Percentiles rank a stretch among this genome's conserved stretches.
phyloP scores from a whole-genome alignment of 208 protist genomes.

The Novymonas esmeraldas region DNA sequence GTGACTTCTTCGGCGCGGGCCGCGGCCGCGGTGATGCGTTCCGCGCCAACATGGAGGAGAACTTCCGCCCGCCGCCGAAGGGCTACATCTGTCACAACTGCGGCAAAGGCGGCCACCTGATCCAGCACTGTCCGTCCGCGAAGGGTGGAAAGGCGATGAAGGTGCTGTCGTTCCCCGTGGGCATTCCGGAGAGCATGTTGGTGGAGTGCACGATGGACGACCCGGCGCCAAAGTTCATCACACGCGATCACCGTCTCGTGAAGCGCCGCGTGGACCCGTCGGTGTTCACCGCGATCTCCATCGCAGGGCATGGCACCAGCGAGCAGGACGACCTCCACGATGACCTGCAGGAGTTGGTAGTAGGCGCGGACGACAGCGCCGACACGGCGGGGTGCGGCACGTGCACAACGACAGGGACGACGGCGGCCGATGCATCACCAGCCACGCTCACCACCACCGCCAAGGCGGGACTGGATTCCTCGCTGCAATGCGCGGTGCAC shows the following conservation, averaged over 20 bases:
- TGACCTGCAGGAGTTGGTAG: not conserved
- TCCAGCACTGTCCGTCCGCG: slow-evolving; percentile 80
- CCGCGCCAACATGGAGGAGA: slow-evolving; percentile 44
- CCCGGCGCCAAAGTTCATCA: slow-evolving; percentile 88
- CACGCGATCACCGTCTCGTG: slow-evolving; percentile 75
- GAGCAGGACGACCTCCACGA: not conserved
- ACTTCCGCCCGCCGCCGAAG: slow-evolving; percentile 68
- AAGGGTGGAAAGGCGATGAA: slow-evolving; percentile 59
- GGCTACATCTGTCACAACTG: slow-evolving; percentile 92
- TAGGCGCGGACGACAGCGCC: not conserved
- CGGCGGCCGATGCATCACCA: not conserved
- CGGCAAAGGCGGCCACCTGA: slow-evolving; percentile 82
- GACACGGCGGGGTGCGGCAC: not conserved
- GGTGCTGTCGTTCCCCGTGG: slow-evolving; percentile 74
- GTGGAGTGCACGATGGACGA: slow-evolving; percentile 89
- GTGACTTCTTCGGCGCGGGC: slow-evolving; percentile 15
- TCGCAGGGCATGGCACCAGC: not conserved
- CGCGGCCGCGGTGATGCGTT: slow-evolving; percentile 27
- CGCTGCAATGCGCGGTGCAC: slow-evolving; percentile 52
- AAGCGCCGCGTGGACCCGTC: slow-evolving; percentile 72
- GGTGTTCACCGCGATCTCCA: slow-evolving; percentile 53
- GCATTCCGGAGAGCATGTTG: slow-evolving; percentile 89
- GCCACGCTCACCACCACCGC: slow-evolving; percentile 6
- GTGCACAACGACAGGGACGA: not conserved
- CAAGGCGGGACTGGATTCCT: not conserved